A percentile compares a stretch with the other conserved stretches of the same genome.
phyloP scores from a whole-genome alignment of 2,329 filamentous ascomycete genomes.

The Aspergillus candidus region DNA sequence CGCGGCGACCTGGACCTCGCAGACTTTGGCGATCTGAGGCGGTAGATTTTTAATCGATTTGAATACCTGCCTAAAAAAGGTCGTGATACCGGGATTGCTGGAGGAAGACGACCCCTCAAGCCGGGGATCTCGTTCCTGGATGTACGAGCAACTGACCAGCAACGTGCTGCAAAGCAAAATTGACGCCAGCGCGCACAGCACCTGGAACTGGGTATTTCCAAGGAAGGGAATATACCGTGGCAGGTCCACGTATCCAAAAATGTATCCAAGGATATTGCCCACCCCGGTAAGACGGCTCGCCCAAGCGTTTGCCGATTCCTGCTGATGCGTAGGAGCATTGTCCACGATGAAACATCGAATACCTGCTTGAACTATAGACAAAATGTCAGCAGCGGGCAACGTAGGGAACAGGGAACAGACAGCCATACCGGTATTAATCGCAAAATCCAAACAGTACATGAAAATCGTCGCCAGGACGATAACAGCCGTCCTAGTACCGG shows the following conservation, averaged over 20 bases:
- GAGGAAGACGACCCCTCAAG: conserved; percentile 59
- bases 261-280: conserved; percentile 85
- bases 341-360: conserved; percentile 92
- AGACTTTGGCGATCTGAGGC: conserved; percentile 75
- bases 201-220: conserved; percentile 85
- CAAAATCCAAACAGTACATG: conserved; percentile 87
- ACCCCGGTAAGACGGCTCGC: conserved; percentile 78
- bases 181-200: conserved; percentile 79
- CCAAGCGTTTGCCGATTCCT: conserved; percentile 92
- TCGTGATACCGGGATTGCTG: conserved; percentile 59
- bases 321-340: conserved; percentile 84
- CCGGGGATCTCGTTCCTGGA: conserved; percentile 75
- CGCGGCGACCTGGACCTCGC: conserved; percentile 73
- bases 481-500: conserved; percentile 57
- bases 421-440: conserved; percentile 74
- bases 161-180: conserved; percentile 66
- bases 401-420: conserved; percentile 13
- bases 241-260: conserved; percentile 78
- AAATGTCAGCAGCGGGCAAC: conserved; percentile 2
- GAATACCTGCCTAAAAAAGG: conserved; percentile 75
- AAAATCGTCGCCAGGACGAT: conserved; percentile 77
- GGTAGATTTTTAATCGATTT: conserved; percentile 72
- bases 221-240: conserved; percentile 70
- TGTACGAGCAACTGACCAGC: conserved; percentile 59
- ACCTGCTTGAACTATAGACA: conserved; percentile 67